Base-by-base conservation (phyloP, 768 basidiomycete species). In the Pleurotus salmoneostramineus region DNA sequence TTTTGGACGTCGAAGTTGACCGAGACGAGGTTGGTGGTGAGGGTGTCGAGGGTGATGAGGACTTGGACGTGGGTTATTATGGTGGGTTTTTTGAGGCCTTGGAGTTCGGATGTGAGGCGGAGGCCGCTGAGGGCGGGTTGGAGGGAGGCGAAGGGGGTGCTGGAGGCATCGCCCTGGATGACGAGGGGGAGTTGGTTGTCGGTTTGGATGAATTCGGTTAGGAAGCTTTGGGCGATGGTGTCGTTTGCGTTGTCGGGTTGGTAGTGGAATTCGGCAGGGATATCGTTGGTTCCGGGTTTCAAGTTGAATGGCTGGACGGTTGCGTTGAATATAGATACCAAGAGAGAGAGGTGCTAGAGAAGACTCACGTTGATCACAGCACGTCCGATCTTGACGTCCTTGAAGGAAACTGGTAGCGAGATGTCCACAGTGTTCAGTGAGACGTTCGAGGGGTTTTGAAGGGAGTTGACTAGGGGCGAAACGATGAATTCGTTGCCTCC, bases 361-460 rank as follows among this genome's bases (percentile, higher is more conserved):
- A n/a, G n/a, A 65, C 82, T 67, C 64, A 88, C 86, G 59, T 76
- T 65, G 40, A 88, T 83, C 7, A 72, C 81, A 0, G 85, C 83
- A 12, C 78, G 78, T 10, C 88, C 87, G 43, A 91, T 76, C 65
- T 71, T 71, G 21, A 81, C 76, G 12, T 79, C 78, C 44, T 84
- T 68, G 66, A 79, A 88, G 54, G 78, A 69, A 4, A 85, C 85
- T 0, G 84, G 80, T 37, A 91, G 76, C 4, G 83, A 70, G 21
- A 88, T 73, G 47, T 78, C 74, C 56, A 78, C 75, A 7, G 87
- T 88, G 56, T 77, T 68, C 34, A 91, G 72, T 3, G 85, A 83
- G 35, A 89, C 68, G 63, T 88, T 87, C 4, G 87, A 88, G 5
- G 87, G 88, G 60, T 90, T 89, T 21, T 83, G 66, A 47, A 89